These are phyloP conservation scores for Termitomyces sp. DNA, from an alignment of 768 basidiomycete species.

Conservation along the genomic window DNA sequence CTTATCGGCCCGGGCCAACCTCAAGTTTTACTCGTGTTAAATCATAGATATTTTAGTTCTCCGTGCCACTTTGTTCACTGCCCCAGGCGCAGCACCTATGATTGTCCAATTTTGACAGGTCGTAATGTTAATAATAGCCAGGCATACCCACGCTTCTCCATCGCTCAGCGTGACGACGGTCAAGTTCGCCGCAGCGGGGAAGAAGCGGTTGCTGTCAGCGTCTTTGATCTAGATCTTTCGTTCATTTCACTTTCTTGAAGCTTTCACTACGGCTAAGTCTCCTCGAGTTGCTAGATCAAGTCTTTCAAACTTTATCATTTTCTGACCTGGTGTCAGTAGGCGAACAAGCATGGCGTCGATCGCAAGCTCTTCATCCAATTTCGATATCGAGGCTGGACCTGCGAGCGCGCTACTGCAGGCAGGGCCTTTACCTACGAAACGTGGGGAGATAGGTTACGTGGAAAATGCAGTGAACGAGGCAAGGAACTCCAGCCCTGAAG, in stretches of 20 bases:
- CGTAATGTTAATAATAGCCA: conserved; percentile 1
- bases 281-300: conserved; percentile 41
- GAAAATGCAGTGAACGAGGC: conserved; percentile 34
- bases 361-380: conserved; percentile 17
- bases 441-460: conserved; percentile 63
- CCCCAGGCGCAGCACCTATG: not conserved
- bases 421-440: conserved; percentile 59
- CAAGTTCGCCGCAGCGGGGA: not conserved
- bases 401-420: conserved; percentile 45
- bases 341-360: conserved; percentile 27
- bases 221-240: not conserved
- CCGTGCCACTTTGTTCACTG: not conserved
- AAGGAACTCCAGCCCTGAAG: conserved; percentile 19
- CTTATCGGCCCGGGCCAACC: no score
- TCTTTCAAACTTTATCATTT: conserved; percentile 13
- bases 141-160: conserved; percentile 12
- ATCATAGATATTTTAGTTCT: not conserved
- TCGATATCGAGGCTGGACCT: conserved; percentile 10
- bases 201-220: conserved; percentile 4
- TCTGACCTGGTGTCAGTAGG: conserved; percentile 19
- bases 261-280: conserved; percentile 4
- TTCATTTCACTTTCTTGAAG: conserved; percentile 13
- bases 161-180: conserved; percentile 17
- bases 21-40: no score
- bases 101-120: not conserved